Conservation (phyloP, 306 rosid species). For the Trichosanthes cucumerina region DNA sequence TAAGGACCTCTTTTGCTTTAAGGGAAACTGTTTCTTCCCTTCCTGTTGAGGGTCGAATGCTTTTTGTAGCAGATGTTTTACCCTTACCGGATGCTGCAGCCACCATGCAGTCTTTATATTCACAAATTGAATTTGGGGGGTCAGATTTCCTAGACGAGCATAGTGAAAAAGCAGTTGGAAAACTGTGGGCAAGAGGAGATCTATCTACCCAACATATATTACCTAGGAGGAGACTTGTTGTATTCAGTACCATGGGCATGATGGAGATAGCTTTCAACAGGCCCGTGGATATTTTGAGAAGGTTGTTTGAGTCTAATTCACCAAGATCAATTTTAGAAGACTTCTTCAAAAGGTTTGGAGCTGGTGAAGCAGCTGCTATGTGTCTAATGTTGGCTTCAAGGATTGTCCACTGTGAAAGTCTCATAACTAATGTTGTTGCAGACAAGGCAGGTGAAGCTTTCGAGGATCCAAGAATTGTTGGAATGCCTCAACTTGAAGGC, state of each 20-base stretch:
- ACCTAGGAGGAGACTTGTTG: slow-evolving; percentile 82
- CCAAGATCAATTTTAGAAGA: slow-evolving; percentile 87
- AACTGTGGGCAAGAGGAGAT: slow-evolving; percentile 96
- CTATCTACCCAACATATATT: slow-evolving; percentile 89
- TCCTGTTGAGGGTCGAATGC: slow-evolving; percentile 96
- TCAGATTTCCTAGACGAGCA: slow-evolving; percentile 54
- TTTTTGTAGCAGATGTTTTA: slow-evolving; percentile 82
- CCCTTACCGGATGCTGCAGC: slow-evolving; percentile 73
- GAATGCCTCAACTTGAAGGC: slow-evolving; percentile 97
- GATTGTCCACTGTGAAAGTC: slow-evolving; percentile 68
- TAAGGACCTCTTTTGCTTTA: slow-evolving; percentile 77
- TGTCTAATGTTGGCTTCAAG: slow-evolving; percentile 90
- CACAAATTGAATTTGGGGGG: slow-evolving; percentile 81
- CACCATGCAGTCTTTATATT: slow-evolving; percentile 68
- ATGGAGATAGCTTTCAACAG: slow-evolving; percentile 92
- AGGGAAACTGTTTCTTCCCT: slow-evolving; percentile 77
- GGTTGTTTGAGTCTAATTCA: slow-evolving; percentile 68
- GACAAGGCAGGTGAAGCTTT: slow-evolving; percentile 97
- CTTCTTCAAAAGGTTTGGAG: slow-evolving; percentile 90
- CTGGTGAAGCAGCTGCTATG: slow-evolving; percentile 97
- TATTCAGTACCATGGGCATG: slow-evolving; percentile 97
- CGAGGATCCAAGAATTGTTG: slow-evolving; percentile 94
- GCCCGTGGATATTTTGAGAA: slow-evolving; percentile 86
- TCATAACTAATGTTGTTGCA: slow-evolving; percentile 61
- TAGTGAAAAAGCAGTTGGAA: slow-evolving; percentile 61